Evolutionary conservation across 139 green algal species (phyloP).

Genomic region (Chlamydomonas sphaeroides): DNA sequence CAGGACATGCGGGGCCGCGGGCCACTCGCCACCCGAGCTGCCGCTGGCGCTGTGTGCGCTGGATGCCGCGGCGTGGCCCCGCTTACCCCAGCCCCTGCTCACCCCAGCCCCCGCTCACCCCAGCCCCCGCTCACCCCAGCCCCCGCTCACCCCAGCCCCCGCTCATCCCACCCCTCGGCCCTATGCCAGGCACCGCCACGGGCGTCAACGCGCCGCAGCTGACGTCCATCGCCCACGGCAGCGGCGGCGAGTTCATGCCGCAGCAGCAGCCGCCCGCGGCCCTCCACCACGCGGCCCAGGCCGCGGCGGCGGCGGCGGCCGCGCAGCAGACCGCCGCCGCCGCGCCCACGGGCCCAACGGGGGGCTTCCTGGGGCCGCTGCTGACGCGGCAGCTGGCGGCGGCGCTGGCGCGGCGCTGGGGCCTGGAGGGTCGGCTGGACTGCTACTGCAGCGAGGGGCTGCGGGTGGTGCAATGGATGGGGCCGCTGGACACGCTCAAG

Average conservation of each 20-base stretch:
- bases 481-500: constrained; percentile 19
- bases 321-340: too few species aligned
- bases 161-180: too few species aligned
- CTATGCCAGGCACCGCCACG: not conserved
- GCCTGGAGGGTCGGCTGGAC: constrained; percentile 20
- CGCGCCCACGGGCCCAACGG: too few species aligned
- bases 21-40: too few species aligned
- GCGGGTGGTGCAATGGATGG: constrained; percentile 34
- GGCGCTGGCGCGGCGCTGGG: constrained; percentile 3
- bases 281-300: too few species aligned
- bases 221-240: constrained; percentile 16
- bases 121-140: too few species aligned
- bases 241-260: constrained; percentile 22
- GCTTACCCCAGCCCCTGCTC: too few species aligned
- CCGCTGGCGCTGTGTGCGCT: too few species aligned
- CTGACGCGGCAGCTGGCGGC: constrained; percentile 4
- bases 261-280: not conserved
- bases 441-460: constrained; percentile 39
- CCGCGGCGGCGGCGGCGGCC: not conserved
- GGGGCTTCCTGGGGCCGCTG: not conserved
- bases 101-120: too few species aligned
- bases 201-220: constrained; percentile 30
- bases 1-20: too few species aligned
- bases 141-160: too few species aligned
- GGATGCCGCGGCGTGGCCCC: too few species aligned